Evolutionary conservation across 495 filamentous ascomycete species (phyloP), one percentile per base, ranked within the genome.

Genomic region (Corynascus novoguineensis): DNA sequence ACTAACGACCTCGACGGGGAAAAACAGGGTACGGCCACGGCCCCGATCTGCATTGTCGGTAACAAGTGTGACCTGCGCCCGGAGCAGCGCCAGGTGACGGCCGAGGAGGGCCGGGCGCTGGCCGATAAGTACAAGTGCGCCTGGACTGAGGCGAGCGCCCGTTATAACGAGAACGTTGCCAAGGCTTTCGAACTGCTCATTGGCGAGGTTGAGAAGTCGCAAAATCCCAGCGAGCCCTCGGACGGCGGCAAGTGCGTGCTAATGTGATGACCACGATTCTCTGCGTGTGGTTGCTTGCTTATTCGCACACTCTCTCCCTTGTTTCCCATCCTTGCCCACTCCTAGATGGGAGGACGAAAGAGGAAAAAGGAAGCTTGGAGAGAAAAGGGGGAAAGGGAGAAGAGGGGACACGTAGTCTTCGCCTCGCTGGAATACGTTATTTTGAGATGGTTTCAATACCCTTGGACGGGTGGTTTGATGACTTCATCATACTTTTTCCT

Each of bases 101-200:
- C 81, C 28, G 91, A 96, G 49, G 86, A 95, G 59, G 93, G 92
- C 58, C 84, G 82, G 55, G 82, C 83, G 57, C 74, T 97, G 48
- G 83, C 85, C 15, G 86, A 92, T 50, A 86, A 95, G 68, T 88
- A 92, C 74, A 85, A 87, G 56, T 97, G 93, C 75, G 90, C 84
- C 6, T 96, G 89, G 78, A 96, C 92, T 19, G 93, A 99, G 74
- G 91, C 92, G 37, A 93, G 88, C 63, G 93, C 93, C 24, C 82
- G 92, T 46, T 90, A 93, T 71, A 88, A 95, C 68, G 88, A 90
- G 78, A 96, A 97, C 71, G 95, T 99, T 25, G 75, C 73, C 58
- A 91, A 89, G 69, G 88, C 92, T 9, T 99, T 99, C 67, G 92
- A 97, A 70, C 78, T 95, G 50, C 87, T 97, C 77, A 92, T 99